A percentile compares a stretch with the other conserved stretches of the same genome.
These are phyloP conservation scores for Fusarium papillatum DNA, from an alignment of 2,329 filamentous ascomycete genomes.

Conservation along the genomic window DNA sequence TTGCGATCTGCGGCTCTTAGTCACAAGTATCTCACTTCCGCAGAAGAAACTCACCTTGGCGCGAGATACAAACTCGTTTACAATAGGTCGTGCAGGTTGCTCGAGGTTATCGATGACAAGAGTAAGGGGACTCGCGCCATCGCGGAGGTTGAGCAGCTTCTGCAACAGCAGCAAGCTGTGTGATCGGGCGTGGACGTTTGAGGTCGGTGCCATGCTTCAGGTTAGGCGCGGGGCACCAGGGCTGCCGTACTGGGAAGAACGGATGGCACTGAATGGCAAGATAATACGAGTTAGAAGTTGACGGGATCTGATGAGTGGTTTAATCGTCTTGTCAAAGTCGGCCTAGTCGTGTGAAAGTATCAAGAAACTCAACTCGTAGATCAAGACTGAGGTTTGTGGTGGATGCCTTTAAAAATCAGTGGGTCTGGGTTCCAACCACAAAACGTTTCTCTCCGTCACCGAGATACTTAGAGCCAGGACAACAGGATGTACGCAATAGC, in stretches of 20 bases:
- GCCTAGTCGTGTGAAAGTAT: background rate
- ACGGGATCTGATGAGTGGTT: background rate
- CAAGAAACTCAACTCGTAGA: constrained; percentile 11
- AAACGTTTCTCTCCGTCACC: background rate
- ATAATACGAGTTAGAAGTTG: background rate
- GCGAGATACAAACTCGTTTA: constrained; percentile 81
- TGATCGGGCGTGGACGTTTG: constrained; percentile 79
- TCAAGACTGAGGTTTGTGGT: constrained; percentile 16
- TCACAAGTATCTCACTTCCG: background rate
- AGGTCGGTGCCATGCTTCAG: constrained; percentile 65
- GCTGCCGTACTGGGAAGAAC: no score
- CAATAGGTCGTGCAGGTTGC: constrained; percentile 79
- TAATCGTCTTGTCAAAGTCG: background rate
- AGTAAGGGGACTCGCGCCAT: constrained; percentile 88
- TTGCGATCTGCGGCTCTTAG: constrained; percentile 61
- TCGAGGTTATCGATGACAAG: constrained; percentile 88
- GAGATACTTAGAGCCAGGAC: background rate
- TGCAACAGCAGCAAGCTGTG: constrained; percentile 89
- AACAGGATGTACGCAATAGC: background rate
- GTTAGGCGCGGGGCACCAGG: background rate
- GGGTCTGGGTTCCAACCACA: constrained; percentile 20
- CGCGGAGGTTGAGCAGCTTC: constrained; percentile 83
- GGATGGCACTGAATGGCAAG: no score
- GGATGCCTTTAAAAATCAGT: constrained; percentile 36
- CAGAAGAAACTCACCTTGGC: constrained; percentile 70